phyloP scores from a whole-genome alignment of 116 monocot genomes.

The Phalaenopsis hybrid region DNA sequence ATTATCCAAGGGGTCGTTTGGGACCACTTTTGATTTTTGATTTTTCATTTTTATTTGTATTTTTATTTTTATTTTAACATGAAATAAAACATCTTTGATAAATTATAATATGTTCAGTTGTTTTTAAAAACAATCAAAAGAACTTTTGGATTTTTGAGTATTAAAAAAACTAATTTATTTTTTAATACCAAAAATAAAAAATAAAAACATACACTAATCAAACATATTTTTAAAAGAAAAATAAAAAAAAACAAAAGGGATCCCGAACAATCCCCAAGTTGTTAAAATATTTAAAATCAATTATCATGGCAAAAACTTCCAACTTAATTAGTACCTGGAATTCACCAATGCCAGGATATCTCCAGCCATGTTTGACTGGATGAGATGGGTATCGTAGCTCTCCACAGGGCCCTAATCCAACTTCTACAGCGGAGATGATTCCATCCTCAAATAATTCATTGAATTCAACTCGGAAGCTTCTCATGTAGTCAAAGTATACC shows the following conservation, averaged over 20 bases:
- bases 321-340: constrained; percentile 55
- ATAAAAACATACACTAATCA: too few relatives aligned
- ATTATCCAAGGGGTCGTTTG: neutral
- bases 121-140: too few relatives aligned
- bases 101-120: too few relatives aligned
- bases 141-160: too few relatives aligned
- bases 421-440: constrained; percentile 70
- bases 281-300: neutral
- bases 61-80: too few relatives aligned
- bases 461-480: constrained; percentile 84
- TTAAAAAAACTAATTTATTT: too few relatives aligned
- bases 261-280: neutral
- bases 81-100: too few relatives aligned
- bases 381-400: constrained; percentile 85
- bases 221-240: too few relatives aligned
- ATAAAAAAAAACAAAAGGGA: too few relatives aligned
- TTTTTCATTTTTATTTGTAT: too few relatives aligned
- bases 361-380: constrained; percentile 83
- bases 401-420: constrained; percentile 93
- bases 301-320: neutral
- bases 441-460: constrained; percentile 88
- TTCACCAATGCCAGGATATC: constrained; percentile 92
- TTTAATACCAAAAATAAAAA: too few relatives aligned
- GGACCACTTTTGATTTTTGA: too few relatives aligned
- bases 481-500: constrained; percentile 97